These are phyloP conservation scores for Geopyxis carbonaria DNA, from an alignment of 495 filamentous ascomycete species.

Conservation along the genomic window DNA sequence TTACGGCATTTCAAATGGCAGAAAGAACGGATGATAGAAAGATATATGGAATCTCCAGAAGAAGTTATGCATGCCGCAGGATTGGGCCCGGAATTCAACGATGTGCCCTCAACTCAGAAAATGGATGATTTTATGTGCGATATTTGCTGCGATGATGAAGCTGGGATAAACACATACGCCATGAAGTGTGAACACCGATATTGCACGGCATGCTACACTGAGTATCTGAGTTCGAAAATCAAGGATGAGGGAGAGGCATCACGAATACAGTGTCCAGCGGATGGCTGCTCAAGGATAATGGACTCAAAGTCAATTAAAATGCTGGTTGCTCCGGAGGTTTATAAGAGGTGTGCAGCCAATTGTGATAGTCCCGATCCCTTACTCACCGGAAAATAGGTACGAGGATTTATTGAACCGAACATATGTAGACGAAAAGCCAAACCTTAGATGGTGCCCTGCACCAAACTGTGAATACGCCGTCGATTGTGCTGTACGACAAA, in stretches of 20 bases:
- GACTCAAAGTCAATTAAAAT: conserved; percentile 76
- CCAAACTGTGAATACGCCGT: conserved; percentile 87
- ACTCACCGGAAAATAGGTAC: conserved; percentile 36
- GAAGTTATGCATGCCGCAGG: conserved; percentile 73
- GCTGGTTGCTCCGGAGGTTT: conserved; percentile 57
- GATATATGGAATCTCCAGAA: conserved; percentile 74
- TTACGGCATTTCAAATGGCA: conserved; percentile 85
- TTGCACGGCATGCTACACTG: conserved; percentile 80
- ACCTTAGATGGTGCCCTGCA: conserved; percentile 90
- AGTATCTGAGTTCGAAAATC: conserved; percentile 84
- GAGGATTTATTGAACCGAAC: conserved; percentile 75
- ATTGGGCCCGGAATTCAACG: conserved; percentile 46
- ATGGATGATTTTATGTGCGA: conserved; percentile 72
- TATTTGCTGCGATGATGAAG: conserved; percentile 85
- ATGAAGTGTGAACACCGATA: conserved; percentile 96
- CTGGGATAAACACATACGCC: conserved; percentile 68
- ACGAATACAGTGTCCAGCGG: conserved; percentile 80
- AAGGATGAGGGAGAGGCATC: conserved; percentile 87
- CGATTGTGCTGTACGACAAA: conserved; percentile 71
- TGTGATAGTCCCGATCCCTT: not conserved
- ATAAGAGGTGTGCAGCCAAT: conserved; percentile 36
- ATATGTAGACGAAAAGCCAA: conserved; percentile 91
- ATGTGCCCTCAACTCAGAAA: conserved; percentile 46
- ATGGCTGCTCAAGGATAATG: conserved; percentile 75
- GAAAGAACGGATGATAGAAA: conserved; percentile 81